phyloP scores from a whole-genome alignment of 306 rosid genomes.

The Luffa acutangula region DNA sequence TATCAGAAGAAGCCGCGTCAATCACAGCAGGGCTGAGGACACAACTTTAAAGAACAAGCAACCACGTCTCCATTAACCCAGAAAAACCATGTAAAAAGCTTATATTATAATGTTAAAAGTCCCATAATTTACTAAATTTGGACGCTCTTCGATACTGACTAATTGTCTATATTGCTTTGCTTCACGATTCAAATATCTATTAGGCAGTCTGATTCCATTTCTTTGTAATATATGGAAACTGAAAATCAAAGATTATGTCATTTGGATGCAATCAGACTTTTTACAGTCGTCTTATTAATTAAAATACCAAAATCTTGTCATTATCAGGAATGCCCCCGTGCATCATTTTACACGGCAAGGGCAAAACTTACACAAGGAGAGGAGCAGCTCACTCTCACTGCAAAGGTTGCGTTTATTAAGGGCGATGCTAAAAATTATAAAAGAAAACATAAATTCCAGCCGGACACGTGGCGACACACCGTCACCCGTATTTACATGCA shows the following conservation, averaged over 20 bases:
- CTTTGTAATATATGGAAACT: neutral
- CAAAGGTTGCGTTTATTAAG: neutral
- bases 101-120: neutral
- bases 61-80: neutral
- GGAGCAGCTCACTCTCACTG: neutral
- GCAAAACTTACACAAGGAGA: neutral
- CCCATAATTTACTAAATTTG: neutral
- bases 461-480: slow-evolving; percentile 1
- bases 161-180: neutral
- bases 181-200: neutral
- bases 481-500: slow-evolving; percentile 24
- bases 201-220: neutral
- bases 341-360: neutral
- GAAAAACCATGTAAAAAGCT: neutral
- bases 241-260: neutral
- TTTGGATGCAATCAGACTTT: neutral
- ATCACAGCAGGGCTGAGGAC: slow-evolving; percentile 1
- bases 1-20: slow-evolving; percentile 37
- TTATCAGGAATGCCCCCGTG: neutral
- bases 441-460: neutral
- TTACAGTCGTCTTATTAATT: neutral
- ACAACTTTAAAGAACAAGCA: neutral
- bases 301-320: neutral
- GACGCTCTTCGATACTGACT: neutral
- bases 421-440: neutral